Evolutionary conservation across 2,329 filamentous ascomycete genomes (phyloP), one percentile per base, ranked within the genome.

Genomic region (Plenodomus lindquistii): DNA sequence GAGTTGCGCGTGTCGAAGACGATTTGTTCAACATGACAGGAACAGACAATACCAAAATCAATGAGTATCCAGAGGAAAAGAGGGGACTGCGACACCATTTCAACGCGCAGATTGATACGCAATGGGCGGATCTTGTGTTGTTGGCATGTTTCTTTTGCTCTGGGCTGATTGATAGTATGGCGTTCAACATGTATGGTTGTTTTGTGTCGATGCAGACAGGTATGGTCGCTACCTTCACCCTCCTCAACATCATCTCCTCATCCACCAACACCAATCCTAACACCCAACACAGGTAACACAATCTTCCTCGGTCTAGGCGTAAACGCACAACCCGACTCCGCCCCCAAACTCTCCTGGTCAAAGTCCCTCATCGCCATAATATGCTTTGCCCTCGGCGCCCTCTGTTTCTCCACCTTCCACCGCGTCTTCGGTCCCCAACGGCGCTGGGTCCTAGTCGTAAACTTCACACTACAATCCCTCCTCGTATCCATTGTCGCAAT

Each of bases 251-350:
- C 15, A 36, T 18, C 34, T 36, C 34, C 34, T 36, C 34, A n/a
- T 5, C 34, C 15, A 7, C 15, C 34, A 5, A 6, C 15, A 36
- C 6, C 15, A 36, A 5, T 7, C 34, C 15, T 18, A 36, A 6
- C 13, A 18, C 7, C 34, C 17, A n/a, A 36, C 34, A 5, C 15
- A 62, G 82, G 83, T 34, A 86, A 86, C 68, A 85, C 83, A 9
- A 79, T 86, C 58, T 85, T 85, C 69, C 75, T 86, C 34, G 82
- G 80, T 16, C 79, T 86, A 18, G 82, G 82, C 46, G 79, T 81
- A 11, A 78, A 81, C 2, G 69, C 70, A 22, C 80, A 83, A 39
- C 81, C 80, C 2, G 64, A 73, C 17, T 73, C 72, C 15, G 70
- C 81, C 48, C 79, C 50, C 22, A 48, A 37, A 80, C 3, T 53